Evolutionary conservation across 106 monocot species (phyloP).

Genomic region (Phalaenopsis equestris): DNA sequence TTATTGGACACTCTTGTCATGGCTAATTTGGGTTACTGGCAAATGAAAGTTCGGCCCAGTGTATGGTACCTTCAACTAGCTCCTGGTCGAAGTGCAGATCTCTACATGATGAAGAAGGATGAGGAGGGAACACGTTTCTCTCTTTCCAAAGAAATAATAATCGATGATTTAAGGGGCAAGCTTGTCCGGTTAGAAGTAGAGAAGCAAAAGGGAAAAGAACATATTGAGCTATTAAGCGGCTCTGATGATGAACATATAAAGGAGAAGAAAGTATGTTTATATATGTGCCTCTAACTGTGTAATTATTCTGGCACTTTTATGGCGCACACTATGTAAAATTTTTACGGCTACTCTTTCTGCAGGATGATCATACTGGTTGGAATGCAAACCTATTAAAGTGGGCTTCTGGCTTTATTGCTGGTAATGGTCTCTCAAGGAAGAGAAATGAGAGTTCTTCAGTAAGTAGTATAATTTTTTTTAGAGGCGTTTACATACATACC

Average conservation of each 20-base stretch:
- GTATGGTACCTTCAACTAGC: slow-evolving; percentile 90
- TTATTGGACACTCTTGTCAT: slow-evolving; percentile 96
- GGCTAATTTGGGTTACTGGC: slow-evolving; percentile 99
- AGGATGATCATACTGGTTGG: slow-evolving; percentile 64
- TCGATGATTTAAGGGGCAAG: slow-evolving; percentile 89
- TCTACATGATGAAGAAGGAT: slow-evolving; percentile 59
- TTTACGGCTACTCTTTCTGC: slow-evolving; percentile 13
- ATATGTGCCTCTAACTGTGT: neutral
- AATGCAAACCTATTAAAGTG: slow-evolving; percentile 84
- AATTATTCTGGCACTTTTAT: neutral
- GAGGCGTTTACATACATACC: no score
- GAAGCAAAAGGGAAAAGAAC: slow-evolving; percentile 78
- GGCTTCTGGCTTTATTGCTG: slow-evolving; percentile 81
- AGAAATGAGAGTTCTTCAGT: slow-evolving; percentile 28
- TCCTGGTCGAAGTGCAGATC: slow-evolving; percentile 85
- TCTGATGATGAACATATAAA: slow-evolving; percentile 46
- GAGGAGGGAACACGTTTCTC: slow-evolving; percentile 18
- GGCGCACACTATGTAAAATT: neutral
- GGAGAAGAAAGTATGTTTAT: slow-evolving; percentile 37
- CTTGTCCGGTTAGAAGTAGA: slow-evolving; percentile 65
- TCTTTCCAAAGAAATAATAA: slow-evolving; percentile 47
- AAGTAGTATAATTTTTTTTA: slow-evolving; percentile 4
- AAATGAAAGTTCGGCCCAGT: slow-evolving; percentile 96
- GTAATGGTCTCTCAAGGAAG: slow-evolving; percentile 54
- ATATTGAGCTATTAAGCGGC: slow-evolving; percentile 61